phyloP scores from a whole-genome alignment of 1,284 basidiomycete genomes.

The Coriolopsis trogii region DNA sequence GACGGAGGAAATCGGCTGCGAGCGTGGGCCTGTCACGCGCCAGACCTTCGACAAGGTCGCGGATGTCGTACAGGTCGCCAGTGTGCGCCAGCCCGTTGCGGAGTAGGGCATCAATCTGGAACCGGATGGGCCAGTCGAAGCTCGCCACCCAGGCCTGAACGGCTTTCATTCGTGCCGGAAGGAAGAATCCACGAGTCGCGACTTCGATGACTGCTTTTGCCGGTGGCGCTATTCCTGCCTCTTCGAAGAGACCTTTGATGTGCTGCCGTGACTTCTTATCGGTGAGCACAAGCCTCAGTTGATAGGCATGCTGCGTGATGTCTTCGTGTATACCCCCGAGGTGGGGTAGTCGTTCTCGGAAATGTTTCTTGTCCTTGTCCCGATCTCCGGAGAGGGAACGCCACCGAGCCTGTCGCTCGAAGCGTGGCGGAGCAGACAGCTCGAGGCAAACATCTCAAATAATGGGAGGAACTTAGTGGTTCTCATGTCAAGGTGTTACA shows the following conservation, averaged over 20 bases:
- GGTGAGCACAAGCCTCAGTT: constrained; percentile 60
- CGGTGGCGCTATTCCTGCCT: constrained; percentile 48
- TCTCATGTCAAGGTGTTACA: too few species aligned
- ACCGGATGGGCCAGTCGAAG: constrained; percentile 62
- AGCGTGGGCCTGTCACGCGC: constrained; percentile 32
- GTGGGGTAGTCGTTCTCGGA: constrained; percentile 56
- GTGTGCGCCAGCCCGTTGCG: constrained; percentile 61
- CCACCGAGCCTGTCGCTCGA: constrained; percentile 61
- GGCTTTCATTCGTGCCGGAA: constrained; percentile 43
- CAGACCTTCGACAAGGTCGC: constrained; percentile 45
- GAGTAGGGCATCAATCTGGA: constrained; percentile 70
- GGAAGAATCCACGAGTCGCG: constrained; percentile 51
- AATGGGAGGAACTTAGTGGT: neutral
- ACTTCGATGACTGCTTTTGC: constrained; percentile 46
- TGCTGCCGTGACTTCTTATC: constrained; percentile 42
- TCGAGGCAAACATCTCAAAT: constrained; percentile 62
- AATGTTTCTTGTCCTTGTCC: constrained; percentile 42
- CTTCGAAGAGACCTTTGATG: constrained; percentile 53
- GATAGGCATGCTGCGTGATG: constrained; percentile 64
- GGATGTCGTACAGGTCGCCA: constrained; percentile 46
- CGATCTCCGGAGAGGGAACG: constrained; percentile 45
- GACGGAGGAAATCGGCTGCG: constrained; percentile 52
- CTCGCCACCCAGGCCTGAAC: constrained; percentile 44
- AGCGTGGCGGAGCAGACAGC: constrained; percentile 53
- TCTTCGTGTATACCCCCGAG: constrained; percentile 53